Percentiles rank a stretch among this genome's conserved stretches.
Evolutionary conservation across 352 stramenopile species (phyloP).

Genomic region (Blastocystis sp.): DNA sequence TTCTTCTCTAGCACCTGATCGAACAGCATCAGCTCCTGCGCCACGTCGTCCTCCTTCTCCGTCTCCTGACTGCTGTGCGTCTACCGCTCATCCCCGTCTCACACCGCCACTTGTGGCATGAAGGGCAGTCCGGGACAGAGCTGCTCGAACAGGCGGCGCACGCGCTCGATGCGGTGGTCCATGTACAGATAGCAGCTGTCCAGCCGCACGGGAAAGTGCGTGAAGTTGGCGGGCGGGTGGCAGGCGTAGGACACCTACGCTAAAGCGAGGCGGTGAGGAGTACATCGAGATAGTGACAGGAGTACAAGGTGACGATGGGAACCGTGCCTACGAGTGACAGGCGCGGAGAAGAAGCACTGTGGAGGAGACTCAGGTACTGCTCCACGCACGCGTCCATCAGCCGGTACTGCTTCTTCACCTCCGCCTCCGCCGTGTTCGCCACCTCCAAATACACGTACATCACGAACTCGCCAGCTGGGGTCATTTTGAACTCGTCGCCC

Average conservation of each 20-base stretch:
- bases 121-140: slow-evolving; percentile 37
- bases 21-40: slow-evolving; percentile 43
- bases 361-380: background rate
- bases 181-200: slow-evolving; percentile 68
- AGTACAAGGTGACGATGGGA: slow-evolving; percentile 16
- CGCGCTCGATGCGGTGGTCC: slow-evolving; percentile 47
- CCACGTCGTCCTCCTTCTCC: slow-evolving; percentile 45
- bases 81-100: background rate
- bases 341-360: background rate
- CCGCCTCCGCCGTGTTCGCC: background rate
- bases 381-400: slow-evolving; percentile 16
- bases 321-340: slow-evolving; percentile 13
- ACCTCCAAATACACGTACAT: slow-evolving; percentile 32
- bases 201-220: slow-evolving; percentile 12
- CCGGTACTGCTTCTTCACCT: background rate
- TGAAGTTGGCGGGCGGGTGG: background rate
- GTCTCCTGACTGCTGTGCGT: slow-evolving; percentile 60
- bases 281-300: slow-evolving; percentile 44
- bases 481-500: slow-evolving; percentile 57
- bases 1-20: slow-evolving; percentile 35
- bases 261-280: background rate
- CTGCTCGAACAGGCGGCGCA: slow-evolving; percentile 3
- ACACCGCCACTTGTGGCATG: slow-evolving; percentile 5
- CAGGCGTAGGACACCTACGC: slow-evolving; percentile 26
- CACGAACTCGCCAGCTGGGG: background rate